Percentiles rank a stretch among this genome's conserved stretches.
These are phyloP conservation scores for Malus hybrid DNA, from an alignment of 331 rosid species.

Conservation along the genomic window DNA sequence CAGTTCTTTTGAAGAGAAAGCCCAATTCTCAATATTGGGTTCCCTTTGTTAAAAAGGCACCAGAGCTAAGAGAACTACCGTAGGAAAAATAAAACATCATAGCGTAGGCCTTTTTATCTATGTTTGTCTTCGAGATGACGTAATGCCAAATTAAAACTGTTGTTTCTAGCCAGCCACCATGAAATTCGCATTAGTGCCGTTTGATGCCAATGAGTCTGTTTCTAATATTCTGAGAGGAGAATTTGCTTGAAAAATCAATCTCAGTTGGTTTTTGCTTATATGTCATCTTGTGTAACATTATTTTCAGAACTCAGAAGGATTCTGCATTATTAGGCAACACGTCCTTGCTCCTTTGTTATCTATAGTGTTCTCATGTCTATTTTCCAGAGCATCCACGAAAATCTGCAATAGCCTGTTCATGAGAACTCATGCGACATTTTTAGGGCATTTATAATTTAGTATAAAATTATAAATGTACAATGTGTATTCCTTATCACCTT, in stretches of 20 bases:
- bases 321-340: neutral
- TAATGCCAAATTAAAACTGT: neutral
- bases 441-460: slow-evolving; percentile 3
- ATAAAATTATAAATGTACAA: slow-evolving; percentile 10
- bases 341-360: neutral
- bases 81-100: neutral
- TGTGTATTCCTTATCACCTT: slow-evolving; percentile 8
- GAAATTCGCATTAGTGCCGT: neutral
- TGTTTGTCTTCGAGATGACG: neutral
- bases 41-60: neutral
- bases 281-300: neutral
- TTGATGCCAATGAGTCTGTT: neutral
- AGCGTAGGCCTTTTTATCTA: neutral
- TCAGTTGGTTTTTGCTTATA: neutral
- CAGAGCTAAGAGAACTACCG: neutral
- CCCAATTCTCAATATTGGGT: neutral
- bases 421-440: neutral
- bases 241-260: neutral
- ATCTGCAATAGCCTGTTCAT: neutral
- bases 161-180: neutral
- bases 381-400: neutral
- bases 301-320: neutral
- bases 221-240: neutral
- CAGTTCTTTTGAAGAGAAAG: neutral
- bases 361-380: neutral